These are phyloP conservation scores for Umbelopsis sp. DNA, from an alignment of 192 early-diverging fungal species.

Conservation along the genomic window DNA sequence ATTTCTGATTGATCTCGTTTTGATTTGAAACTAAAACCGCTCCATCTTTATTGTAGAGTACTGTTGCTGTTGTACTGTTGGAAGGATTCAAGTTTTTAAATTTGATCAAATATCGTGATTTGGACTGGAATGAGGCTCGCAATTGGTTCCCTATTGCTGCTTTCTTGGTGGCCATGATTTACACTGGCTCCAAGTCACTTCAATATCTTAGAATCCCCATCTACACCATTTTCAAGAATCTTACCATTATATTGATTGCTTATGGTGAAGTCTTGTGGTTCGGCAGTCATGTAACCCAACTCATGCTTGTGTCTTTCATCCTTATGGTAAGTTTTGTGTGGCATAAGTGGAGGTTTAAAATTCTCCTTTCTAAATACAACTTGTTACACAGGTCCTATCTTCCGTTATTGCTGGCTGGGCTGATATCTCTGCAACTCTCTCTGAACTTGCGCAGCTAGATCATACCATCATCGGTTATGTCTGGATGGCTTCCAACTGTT, in stretches of 20 bases:
- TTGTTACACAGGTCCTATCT: slow-evolving; percentile 64
- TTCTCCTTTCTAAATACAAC: background rate
- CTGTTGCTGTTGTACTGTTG: slow-evolving; percentile 62
- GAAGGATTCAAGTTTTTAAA: slow-evolving; percentile 54
- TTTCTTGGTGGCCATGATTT: slow-evolving; percentile 91
- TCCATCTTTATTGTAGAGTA: slow-evolving; percentile 49
- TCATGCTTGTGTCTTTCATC: slow-evolving; percentile 82
- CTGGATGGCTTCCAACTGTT: slow-evolving; percentile 94
- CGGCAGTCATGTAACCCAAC: slow-evolving; percentile 75
- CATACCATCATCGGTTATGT: slow-evolving; percentile 67
- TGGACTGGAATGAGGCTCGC: slow-evolving; percentile 64
- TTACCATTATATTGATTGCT: slow-evolving; percentile 97
- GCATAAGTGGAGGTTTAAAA: background rate
- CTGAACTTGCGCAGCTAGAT: slow-evolving; percentile 29
- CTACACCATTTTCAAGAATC: slow-evolving; percentile 98
- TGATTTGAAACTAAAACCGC: background rate
- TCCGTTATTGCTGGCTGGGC: slow-evolving; percentile 88
- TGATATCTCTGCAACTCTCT: slow-evolving; percentile 55
- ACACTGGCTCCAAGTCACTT: slow-evolving; percentile 93
- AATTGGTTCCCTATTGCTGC: slow-evolving; percentile 87
- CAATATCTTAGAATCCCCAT: slow-evolving; percentile 92
- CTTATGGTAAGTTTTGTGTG: slow-evolving; percentile 65
- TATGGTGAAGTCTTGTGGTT: slow-evolving; percentile 89
- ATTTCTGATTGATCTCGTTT: background rate
- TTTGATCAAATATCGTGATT: slow-evolving; percentile 65